Conservation (phyloP, 495 filamentous ascomycete genomes). For the Mycothermus thermophilus region DNA sequence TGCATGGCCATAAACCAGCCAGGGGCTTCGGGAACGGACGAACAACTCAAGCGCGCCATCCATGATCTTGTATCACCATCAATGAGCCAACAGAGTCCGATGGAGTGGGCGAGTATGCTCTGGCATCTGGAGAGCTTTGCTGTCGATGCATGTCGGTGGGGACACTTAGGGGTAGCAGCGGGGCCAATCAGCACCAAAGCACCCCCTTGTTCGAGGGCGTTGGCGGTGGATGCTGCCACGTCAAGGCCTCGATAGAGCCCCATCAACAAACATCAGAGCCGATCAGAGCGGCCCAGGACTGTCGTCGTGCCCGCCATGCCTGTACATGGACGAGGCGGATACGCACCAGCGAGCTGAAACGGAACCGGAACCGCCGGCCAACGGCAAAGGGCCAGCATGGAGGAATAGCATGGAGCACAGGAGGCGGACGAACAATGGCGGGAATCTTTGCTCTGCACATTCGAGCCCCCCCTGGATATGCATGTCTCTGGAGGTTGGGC, state of each 20-base stretch:
- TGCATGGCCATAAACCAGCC: too few species aligned
- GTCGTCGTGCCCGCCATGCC: slow-evolving; percentile 2
- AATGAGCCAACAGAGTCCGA: too few species aligned
- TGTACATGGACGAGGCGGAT: slow-evolving; percentile 6
- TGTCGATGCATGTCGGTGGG: slow-evolving; percentile 1
- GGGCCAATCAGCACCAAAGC: slow-evolving; percentile 10
- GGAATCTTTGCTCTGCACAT: neutral
- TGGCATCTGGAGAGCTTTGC: neutral
- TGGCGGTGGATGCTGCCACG: slow-evolving; percentile 20
- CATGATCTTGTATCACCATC: neutral
- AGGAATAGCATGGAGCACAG: too few species aligned
- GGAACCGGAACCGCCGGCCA: neutral
- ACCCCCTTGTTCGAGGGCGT: slow-evolving; percentile 3
- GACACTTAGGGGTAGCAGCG: neutral
- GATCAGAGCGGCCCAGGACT: slow-evolving; percentile 5
- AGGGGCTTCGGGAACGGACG: too few species aligned
- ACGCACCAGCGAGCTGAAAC: neutral
- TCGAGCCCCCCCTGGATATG: neutral
- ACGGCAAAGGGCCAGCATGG: neutral
- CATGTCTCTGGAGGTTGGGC: slow-evolving; percentile 8
- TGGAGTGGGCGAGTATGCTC: too few species aligned
- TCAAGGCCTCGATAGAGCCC: slow-evolving; percentile 13
- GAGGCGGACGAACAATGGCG: slow-evolving; percentile 3
- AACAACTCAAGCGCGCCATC: too few species aligned
- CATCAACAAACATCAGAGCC: slow-evolving; percentile 3